Percentiles rank a stretch among this genome's conserved stretches.
These are phyloP conservation scores for Yamadazyma laniorum DNA, from an alignment of 805 yeast species.

Conservation along the genomic window DNA sequence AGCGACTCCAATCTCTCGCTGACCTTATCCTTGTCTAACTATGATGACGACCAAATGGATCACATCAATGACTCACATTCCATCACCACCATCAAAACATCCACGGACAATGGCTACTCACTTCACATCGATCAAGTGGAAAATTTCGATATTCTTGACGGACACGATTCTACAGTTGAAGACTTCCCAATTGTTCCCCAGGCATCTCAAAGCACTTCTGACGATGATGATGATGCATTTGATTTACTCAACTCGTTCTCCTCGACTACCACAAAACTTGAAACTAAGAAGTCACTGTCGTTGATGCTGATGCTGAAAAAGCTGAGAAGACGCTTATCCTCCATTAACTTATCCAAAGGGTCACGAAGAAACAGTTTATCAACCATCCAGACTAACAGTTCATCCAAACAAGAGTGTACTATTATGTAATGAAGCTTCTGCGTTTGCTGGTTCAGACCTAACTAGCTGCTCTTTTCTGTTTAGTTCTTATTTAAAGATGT, in stretches of 20 bases:
- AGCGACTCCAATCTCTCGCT: slow-evolving; percentile 13
- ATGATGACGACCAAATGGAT: slow-evolving; percentile 4
- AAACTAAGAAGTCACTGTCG: background rate
- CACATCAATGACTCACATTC: slow-evolving; percentile 5
- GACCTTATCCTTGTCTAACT: slow-evolving; percentile 10
- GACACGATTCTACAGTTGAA: too few species aligned
- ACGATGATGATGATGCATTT: slow-evolving; percentile 23
- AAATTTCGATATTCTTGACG: slow-evolving; percentile 1
- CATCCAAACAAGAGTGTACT: slow-evolving; percentile 10
- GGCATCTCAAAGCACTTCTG: background rate
- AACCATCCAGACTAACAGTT: background rate
- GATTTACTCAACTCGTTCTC: slow-evolving; percentile 24
- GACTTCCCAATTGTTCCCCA: too few species aligned
- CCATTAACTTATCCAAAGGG: slow-evolving; percentile 3
- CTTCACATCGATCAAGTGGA: slow-evolving; percentile 2
- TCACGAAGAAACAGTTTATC: slow-evolving; percentile 3
- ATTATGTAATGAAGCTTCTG: slow-evolving; percentile 10
- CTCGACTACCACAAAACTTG: background rate
- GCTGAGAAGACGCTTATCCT: slow-evolving; percentile 5
- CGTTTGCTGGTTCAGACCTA: background rate
- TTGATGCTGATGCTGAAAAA: slow-evolving; percentile 1
- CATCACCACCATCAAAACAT: slow-evolving; percentile 2
- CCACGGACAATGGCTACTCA: slow-evolving; percentile 1
- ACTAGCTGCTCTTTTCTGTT: too few species aligned
- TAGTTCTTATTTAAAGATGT: too few species aligned